Base-by-base conservation (phyloP, 2,329 filamentous ascomycete species). In the Exophiala alcalophila region DNA sequence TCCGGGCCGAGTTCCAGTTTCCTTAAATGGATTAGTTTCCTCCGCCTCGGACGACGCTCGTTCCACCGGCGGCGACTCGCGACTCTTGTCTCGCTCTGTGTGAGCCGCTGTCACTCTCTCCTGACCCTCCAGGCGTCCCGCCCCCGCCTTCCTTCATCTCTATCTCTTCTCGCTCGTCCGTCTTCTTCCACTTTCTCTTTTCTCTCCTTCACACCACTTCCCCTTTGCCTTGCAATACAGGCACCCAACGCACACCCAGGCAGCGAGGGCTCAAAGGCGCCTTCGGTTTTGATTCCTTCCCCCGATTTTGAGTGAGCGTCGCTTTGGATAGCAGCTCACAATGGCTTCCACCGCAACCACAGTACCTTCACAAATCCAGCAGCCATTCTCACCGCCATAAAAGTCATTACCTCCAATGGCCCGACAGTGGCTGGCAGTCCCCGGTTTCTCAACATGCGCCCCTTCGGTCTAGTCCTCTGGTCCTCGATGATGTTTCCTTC, bases 281-380 rank as follows among this genome's bases (percentile, higher is more conserved):
- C 30, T n/a, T 21, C 12, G 32, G 21, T 24, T 12, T 14, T 15
- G 25, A 18, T 34, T n/a, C 24, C 26, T 42, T 32, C 33, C 32
- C 21, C n/a, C 18, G 16, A 20, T 37, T 32, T 28, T 23, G 28
- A 34, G 40, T 30, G 23, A 28, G 26, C 28, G 18, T 40, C 38
- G 46, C 35, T 37, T 56, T 56, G 53, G 41, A 52, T 40, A 38
- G 46, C 47, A 41, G 49, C 49, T 21, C 40, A 47, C 35, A 27
- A 56, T 54, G 51, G 40, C 27, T 28, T 33, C 18, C 18, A 36
- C 38, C 18, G n/a, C 44, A 36, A 9, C 25, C 18, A 26, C 21
- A 30, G 15, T 24, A 16, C 40, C 42, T 27, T 24, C 32, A 15
- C 42, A 41, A 31, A 15, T 31, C 14, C 18, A 38, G 23, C 12